Conservation (phyloP, 2,329 filamentous ascomycete species). For the Colletotrichum sp. region DNA sequence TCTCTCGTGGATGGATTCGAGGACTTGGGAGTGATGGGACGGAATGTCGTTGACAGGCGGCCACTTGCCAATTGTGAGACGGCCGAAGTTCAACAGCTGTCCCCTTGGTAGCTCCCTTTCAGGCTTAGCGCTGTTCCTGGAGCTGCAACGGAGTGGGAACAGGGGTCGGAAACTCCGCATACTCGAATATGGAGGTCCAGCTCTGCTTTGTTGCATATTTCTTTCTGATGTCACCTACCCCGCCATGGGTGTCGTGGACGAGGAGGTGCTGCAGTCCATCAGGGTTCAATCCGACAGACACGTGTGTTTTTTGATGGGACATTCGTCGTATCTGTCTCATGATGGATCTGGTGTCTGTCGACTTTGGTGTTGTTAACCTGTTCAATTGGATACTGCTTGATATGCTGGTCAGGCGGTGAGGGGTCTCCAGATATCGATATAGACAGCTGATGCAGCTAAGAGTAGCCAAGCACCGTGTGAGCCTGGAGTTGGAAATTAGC, state of each 20-base stretch:
- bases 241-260: background rate
- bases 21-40: slow-evolving; percentile 1
- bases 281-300: background rate
- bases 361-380: background rate
- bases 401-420: background rate
- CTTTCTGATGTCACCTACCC: background rate
- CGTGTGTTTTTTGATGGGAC: background rate
- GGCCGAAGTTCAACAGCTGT: slow-evolving; percentile 27
- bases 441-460: background rate
- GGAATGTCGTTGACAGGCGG: background rate
- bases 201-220: background rate
- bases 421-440: background rate
- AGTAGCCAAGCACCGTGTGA: background rate
- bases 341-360: background rate
- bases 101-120: slow-evolving; percentile 25
- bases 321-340: background rate
- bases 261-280: background rate
- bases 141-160: background rate
- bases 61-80: slow-evolving; percentile 8
- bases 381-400: background rate
- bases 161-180: slow-evolving; percentile 2
- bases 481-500: background rate
- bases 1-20: background rate
- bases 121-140: slow-evolving; percentile 14
- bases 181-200: background rate